phyloP scores from a whole-genome alignment of 148 eudicot genomes.

The Fagopyrum tataricum region DNA sequence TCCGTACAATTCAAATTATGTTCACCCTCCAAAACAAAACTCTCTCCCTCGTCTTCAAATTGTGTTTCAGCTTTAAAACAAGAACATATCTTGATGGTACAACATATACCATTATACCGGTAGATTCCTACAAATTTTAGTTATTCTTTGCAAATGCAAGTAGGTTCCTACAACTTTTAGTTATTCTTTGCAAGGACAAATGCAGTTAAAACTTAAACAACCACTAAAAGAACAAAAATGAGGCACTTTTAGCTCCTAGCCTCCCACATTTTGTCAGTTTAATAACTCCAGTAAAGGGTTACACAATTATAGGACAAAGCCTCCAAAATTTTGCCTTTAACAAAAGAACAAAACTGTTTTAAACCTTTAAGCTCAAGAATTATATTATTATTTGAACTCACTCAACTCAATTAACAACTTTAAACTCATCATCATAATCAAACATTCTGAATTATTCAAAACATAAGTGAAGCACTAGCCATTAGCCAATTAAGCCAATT shows the following conservation, averaged over 20 bases:
- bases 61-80: background rate
- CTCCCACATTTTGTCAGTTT: background rate
- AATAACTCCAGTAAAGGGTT: background rate
- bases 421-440: too few relatives aligned
- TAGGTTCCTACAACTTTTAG: background rate
- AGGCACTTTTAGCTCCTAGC: background rate
- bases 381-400: too few relatives aligned
- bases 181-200: background rate
- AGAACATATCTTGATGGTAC: background rate
- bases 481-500: too few relatives aligned
- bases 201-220: conserved; percentile 1
- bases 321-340: too few relatives aligned
- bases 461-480: too few relatives aligned
- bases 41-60: too few relatives aligned
- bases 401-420: too few relatives aligned
- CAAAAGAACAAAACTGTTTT: too few relatives aligned
- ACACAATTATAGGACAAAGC: background rate
- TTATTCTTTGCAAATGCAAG: background rate
- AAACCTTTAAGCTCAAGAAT: too few relatives aligned
- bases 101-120: background rate
- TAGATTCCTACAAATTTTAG: background rate
- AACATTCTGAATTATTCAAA: too few relatives aligned
- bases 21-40: too few relatives aligned
- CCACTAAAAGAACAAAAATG: background rate
- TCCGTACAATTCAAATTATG: too few relatives aligned